Percentiles rank a stretch among this genome's conserved stretches.
phyloP scores from a whole-genome alignment of 2,329 filamentous ascomycete species.

The Coniosporium tulheliwenetii region DNA sequence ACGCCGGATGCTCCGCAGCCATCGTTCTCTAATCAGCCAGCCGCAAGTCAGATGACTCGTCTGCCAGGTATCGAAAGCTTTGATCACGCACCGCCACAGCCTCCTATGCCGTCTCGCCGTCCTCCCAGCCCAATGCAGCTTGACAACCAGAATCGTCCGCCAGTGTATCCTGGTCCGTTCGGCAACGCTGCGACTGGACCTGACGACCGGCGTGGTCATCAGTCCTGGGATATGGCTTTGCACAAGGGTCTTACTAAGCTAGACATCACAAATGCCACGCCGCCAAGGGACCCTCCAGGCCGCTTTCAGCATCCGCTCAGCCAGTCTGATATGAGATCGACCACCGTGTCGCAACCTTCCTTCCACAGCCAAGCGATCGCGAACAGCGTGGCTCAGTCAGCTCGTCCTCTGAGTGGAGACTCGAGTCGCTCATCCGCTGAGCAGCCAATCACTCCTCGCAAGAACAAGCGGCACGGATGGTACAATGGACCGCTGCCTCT shows the following conservation, averaged over 20 bases:
- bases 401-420: too few species aligned
- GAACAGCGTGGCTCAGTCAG: too few species aligned
- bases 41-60: conserved; percentile 45
- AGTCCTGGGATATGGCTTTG: conserved; percentile 49
- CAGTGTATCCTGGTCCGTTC: conserved; percentile 17
- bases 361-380: conserved; percentile 17
- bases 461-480: conserved; percentile 55
- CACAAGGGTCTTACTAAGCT: conserved; percentile 51
- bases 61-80: conserved; percentile 89
- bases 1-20: conserved; percentile 49
- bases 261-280: conserved; percentile 39
- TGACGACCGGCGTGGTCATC: conserved; percentile 35
- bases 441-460: conserved; percentile 30
- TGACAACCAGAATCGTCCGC: conserved; percentile 36
- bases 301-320: too few species aligned
- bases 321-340: too few species aligned
- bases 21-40: conserved; percentile 35
- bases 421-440: too few species aligned
- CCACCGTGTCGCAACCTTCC: conserved; percentile 3
- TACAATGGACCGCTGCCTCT: conserved; percentile 41
- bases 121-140: conserved; percentile 64
- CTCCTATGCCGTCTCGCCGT: conserved; percentile 46
- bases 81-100: conserved; percentile 53
- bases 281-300: conserved; percentile 11
- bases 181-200: conserved; percentile 6